Percentiles rank a stretch among this genome's conserved stretches.
phyloP scores from a whole-genome alignment of 108 stramenopile species.

The Fragilaria crotonensis region DNA sequence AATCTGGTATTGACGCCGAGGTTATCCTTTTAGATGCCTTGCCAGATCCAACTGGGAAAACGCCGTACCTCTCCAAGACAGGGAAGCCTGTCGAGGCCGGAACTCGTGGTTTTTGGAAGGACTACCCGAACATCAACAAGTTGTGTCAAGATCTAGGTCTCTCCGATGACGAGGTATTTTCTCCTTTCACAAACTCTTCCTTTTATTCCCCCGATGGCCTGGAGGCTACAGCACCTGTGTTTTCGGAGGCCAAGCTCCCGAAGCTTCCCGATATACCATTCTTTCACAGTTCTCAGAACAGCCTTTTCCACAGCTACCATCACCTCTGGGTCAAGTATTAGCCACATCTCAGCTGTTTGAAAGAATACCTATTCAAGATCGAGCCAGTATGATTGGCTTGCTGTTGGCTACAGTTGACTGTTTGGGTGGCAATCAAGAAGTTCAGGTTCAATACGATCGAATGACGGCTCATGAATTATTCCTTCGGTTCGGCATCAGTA shows the following conservation, averaged over 20 bases:
- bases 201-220: slow-evolving; percentile 92
- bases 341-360: slow-evolving; percentile 88
- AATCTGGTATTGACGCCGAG: slow-evolving; percentile 39
- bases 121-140: slow-evolving; percentile 89
- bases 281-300: slow-evolving; percentile 19
- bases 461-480: slow-evolving; percentile 91
- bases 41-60: slow-evolving; percentile 67
- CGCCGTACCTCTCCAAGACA: slow-evolving; percentile 59
- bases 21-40: slow-evolving; percentile 83
- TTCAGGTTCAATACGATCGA: slow-evolving; percentile 77
- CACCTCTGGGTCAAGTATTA: slow-evolving; percentile 86
- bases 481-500: slow-evolving; percentile 54
- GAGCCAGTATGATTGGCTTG: slow-evolving; percentile 84
- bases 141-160: slow-evolving; percentile 57
- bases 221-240: slow-evolving; percentile 86
- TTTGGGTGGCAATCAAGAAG: slow-evolving; percentile 60
- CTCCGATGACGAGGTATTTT: slow-evolving; percentile 68
- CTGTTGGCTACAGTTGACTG: slow-evolving; percentile 86
- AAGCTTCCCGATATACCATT: slow-evolving; percentile 11
- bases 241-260: slow-evolving; percentile 51
- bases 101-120: slow-evolving; percentile 91
- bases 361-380: slow-evolving; percentile 75
- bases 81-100: slow-evolving; percentile 86
- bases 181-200: slow-evolving; percentile 82
- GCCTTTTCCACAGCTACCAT: slow-evolving; percentile 64